phyloP scores from a whole-genome alignment of 169 alveolate genomes.

The Plasmodium cynomolgi region DNA sequence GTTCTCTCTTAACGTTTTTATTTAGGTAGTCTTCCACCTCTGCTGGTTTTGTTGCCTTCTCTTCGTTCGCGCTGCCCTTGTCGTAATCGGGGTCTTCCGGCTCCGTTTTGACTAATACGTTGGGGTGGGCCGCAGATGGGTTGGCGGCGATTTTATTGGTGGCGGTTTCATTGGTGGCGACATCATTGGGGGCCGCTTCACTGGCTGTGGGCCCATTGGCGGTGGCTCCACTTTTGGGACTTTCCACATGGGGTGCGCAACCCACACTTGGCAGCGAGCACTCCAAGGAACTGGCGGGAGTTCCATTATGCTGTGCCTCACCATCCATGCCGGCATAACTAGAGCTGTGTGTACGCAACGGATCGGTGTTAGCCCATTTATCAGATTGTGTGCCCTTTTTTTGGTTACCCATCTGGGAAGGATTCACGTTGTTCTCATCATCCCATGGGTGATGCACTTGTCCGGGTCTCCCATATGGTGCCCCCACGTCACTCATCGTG shows the following conservation, averaged over 20 bases:
- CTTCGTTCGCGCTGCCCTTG: neutral
- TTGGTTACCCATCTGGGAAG: neutral
- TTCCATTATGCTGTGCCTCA: neutral
- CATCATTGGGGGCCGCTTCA: too few relatives aligned
- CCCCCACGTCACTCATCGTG: neutral
- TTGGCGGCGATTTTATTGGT: neutral
- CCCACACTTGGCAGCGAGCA: neutral
- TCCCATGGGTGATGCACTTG: neutral
- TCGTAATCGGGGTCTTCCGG: slow-evolving; percentile 11
- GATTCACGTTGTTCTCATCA: neutral
- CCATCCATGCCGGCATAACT: neutral
- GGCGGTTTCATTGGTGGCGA: neutral
- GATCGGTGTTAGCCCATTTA: neutral
- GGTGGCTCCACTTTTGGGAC: neutral
- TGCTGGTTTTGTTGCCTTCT: neutral
- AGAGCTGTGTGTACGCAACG: neutral
- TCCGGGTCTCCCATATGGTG: neutral
- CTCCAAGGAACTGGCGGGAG: neutral
- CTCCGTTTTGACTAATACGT: slow-evolving; percentile 46
- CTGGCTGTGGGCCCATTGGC: too few relatives aligned
- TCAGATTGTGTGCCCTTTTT: neutral
- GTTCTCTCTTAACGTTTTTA: slow-evolving; percentile 27
- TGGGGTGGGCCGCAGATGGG: neutral
- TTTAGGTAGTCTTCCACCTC: neutral
- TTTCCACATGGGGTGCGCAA: neutral